phyloP scores from a whole-genome alignment of 805 yeast species.

The Candida railenensis region DNA sequence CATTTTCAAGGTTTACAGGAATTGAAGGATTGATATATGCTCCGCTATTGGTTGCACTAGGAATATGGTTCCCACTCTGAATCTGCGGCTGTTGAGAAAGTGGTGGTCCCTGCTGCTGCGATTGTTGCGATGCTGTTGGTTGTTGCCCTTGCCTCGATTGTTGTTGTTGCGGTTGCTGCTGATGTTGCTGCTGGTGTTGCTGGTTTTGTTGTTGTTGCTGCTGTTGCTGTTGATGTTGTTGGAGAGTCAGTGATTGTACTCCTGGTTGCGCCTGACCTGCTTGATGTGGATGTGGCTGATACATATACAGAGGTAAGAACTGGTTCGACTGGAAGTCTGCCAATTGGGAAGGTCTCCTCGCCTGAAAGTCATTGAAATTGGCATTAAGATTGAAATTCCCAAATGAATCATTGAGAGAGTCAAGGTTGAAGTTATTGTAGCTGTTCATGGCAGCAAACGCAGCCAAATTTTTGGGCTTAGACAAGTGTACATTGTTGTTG shows the following conservation, averaged over 20 bases:
- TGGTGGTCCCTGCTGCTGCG: conserved; percentile 6
- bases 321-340: conserved; percentile 25
- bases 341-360: conserved; percentile 43
- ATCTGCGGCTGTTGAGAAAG: conserved; percentile 1
- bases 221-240: conserved; percentile 8
- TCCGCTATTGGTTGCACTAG: background rate
- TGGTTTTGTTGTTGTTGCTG: conserved; percentile 10
- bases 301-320: conserved; percentile 6
- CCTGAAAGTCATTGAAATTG: conserved; percentile 37
- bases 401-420: conserved; percentile 31
- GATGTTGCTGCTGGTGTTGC: conserved; percentile 11
- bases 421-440: conserved; percentile 19
- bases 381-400: conserved; percentile 29
- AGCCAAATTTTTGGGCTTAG: conserved; percentile 18
- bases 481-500: conserved; percentile 3
- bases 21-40: background rate
- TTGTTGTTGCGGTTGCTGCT: conserved; percentile 12
- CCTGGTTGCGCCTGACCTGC: too few species aligned
- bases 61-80: background rate
- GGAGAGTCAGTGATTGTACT: too few species aligned
- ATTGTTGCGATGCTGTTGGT: background rate
- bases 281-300: background rate
- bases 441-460: conserved; percentile 30
- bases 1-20: conserved; percentile 54
- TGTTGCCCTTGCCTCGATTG: too few species aligned